These are phyloP conservation scores for Cantharellus cinnabarinus DNA, from an alignment of 768 basidiomycete species.

Conservation along the genomic window DNA sequence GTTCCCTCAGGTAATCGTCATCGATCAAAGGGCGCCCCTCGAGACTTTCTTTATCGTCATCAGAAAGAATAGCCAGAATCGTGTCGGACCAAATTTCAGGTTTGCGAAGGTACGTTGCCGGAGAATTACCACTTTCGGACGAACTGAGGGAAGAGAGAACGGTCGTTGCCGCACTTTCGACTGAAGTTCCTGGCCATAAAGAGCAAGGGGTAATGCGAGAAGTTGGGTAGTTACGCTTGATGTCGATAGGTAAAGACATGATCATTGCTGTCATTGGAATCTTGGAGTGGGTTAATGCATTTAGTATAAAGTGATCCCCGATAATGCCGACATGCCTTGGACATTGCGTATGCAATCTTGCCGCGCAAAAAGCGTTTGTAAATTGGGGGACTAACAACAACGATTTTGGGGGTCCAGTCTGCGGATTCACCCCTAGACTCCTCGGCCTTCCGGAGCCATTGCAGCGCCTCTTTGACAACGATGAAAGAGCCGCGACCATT, in stretches of 20 bases:
- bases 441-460: neutral
- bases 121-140: neutral
- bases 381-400: neutral
- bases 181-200: neutral
- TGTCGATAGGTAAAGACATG: neutral
- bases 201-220: neutral
- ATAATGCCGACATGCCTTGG: neutral
- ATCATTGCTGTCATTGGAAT: neutral
- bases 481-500: neutral
- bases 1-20: neutral
- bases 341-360: neutral
- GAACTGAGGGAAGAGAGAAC: neutral
- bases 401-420: neutral
- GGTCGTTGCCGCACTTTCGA: neutral
- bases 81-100: neutral
- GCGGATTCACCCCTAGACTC: neutral
- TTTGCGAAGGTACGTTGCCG: neutral
- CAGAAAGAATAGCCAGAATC: neutral
- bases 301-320: no score
- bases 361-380: neutral
- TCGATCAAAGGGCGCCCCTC: neutral
- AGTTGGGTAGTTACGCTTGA: neutral
- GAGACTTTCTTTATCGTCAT: neutral
- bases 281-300: neutral
- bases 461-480: neutral